A percentile compares a stretch with the other conserved stretches of the same genome.
phyloP scores from a whole-genome alignment of 2,329 filamentous ascomycete genomes.

The Xylariales sp. region DNA sequence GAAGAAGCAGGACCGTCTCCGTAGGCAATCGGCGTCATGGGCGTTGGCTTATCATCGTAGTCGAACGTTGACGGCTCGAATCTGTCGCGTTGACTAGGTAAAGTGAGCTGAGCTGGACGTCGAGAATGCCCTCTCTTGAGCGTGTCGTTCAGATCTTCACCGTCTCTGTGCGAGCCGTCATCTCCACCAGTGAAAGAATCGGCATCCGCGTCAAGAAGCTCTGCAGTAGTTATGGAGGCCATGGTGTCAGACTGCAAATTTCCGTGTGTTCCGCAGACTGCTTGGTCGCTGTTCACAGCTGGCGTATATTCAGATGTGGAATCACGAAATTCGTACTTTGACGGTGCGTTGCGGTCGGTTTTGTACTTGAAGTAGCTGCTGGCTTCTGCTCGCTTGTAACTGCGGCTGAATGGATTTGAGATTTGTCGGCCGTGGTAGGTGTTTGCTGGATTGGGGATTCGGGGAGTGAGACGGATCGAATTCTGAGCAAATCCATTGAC shows the following conservation, averaged over 20 bases:
- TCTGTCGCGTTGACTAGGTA: too few relatives aligned
- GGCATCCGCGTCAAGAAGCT: not conserved
- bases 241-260: not conserved
- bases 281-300: slow-evolving; percentile 12
- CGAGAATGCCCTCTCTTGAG: not conserved
- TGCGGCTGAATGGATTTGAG: slow-evolving; percentile 16
- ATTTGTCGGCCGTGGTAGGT: slow-evolving; percentile 3
- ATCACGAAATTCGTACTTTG: slow-evolving; percentile 26
- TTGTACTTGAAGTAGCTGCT: slow-evolving; percentile 15
- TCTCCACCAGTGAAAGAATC: not conserved
- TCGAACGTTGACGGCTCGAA: too few relatives aligned
- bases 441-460: slow-evolving; percentile 1
- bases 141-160: not conserved
- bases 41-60: not conserved
- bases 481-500: slow-evolving; percentile 15
- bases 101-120: not conserved
- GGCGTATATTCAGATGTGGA: slow-evolving; percentile 21
- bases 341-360: slow-evolving; percentile 13
- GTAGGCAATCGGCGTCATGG: not conserved
- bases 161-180: not conserved
- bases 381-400: slow-evolving; percentile 7
- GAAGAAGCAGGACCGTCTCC: slow-evolving; percentile 7
- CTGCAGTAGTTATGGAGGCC: slow-evolving; percentile 1
- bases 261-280: not conserved
- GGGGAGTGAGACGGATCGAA: slow-evolving; percentile 11